Evolutionary conservation across 1,284 basidiomycete species (phyloP), one percentile per base, ranked within the genome.

Genomic region (Sanguinoderma infundibulare): DNA sequence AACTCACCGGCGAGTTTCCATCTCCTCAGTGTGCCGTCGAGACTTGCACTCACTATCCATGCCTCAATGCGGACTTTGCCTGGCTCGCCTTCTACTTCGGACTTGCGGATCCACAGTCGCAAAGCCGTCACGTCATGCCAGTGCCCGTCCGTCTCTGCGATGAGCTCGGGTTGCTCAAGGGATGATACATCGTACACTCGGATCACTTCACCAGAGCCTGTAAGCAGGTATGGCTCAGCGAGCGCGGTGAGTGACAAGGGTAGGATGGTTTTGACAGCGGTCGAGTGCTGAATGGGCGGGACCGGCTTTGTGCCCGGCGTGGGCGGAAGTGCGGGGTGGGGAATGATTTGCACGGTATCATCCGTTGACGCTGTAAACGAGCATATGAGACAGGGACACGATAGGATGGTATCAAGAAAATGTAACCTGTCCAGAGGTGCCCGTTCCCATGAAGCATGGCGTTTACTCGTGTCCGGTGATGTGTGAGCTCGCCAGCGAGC

Each of bases 91-190:
- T 77, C 75, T 3, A 78, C 78, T 17, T 75, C 72, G 6, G 75
- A 77, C 57, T 78, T 77, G 28, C 86, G 81, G 64, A 85, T 74
- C 93, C 94, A 97, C 6, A 90, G 75, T 34, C 82, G 81, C 42
- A 98, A 74, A 2, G 84, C 86, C 5, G 85, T 90, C 10, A 97
- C 87, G 67, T 96, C 92, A 65, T 94, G 92, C 85, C 90, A 94
- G 73, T 98, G 96, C 5, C 85, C 95, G 66, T 95, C 90, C 7
- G 94, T 77, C 66, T 86, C 82, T 17, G 87, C 79, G 20, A 93
- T 73, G 40, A 91, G 75, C 64, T 91, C 88, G 0, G 87, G 87
- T 65, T 87, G 83, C 35, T 87, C 81, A 24, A 79, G 78, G 1
- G 82, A 79, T 2, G 87, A 87, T 46, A 91, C 73, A 69, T 92